Evolutionary conservation across 179 eudicot genomes (phyloP).

Genomic region (Spergularia azorica): DNA sequence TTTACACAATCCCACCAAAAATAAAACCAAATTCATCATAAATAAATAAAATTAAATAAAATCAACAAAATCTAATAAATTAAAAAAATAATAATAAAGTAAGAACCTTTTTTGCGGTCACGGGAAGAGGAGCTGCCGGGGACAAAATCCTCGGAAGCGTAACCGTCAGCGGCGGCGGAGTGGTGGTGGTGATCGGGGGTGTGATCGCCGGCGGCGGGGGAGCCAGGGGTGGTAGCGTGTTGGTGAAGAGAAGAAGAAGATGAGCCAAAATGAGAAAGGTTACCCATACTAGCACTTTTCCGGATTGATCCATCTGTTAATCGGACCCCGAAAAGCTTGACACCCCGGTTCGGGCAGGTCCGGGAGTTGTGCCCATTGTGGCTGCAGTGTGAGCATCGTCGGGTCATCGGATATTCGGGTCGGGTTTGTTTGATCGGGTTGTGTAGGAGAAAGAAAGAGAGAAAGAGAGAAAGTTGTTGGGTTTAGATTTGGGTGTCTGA

Average conservation of each 20-base stretch:
- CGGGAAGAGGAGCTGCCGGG: constrained; percentile 61
- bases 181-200: constrained; percentile 54
- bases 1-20: neutral
- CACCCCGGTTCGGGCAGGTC: constrained; percentile 83
- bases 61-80: neutral
- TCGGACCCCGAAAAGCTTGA: constrained; percentile 82
- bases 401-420: constrained; percentile 44
- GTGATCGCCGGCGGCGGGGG: constrained; percentile 57
- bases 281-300: constrained; percentile 94
- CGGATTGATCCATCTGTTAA: constrained; percentile 79
- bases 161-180: constrained; percentile 48
- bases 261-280: constrained; percentile 54
- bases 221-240: constrained; percentile 42
- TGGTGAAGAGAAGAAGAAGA: constrained; percentile 44
- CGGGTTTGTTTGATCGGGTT: neutral
- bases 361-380: constrained; percentile 88
- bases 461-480: neutral
- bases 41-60: constrained; percentile 2
- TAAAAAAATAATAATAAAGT: neutral
- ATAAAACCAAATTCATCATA: neutral
- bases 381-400: constrained; percentile 94
- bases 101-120: constrained; percentile 75
- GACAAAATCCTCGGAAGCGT: constrained; percentile 81
- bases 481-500: too few relatives aligned
- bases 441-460: neutral